phyloP scores from a whole-genome alignment of 1,139 yeast genomes.

The Blastobotrys serpentis region DNA sequence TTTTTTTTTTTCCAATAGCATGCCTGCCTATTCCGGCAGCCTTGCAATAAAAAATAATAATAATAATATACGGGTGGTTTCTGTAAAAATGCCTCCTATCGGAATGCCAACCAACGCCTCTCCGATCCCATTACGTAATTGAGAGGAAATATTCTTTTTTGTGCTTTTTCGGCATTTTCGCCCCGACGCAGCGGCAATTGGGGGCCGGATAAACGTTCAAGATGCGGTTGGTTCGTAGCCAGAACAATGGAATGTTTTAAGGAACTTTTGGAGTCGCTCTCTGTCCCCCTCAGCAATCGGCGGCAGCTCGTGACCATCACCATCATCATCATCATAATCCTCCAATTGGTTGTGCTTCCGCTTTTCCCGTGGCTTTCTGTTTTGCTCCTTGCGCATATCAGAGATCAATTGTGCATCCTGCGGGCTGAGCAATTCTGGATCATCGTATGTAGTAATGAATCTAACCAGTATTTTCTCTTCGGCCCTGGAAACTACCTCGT shows the following conservation, averaged over 20 bases:
- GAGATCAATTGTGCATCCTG: constrained; percentile 6
- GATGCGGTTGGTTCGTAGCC: background rate
- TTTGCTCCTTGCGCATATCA: background rate
- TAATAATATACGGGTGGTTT: too few species aligned
- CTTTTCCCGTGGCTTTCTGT: constrained; percentile 1
- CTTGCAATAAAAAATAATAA: too few species aligned
- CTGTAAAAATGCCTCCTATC: too few species aligned
- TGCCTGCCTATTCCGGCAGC: too few species aligned
- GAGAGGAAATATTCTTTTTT: too few species aligned
- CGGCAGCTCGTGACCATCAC: background rate
- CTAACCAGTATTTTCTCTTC: constrained; percentile 16
- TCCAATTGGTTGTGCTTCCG: background rate
- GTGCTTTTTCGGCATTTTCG: too few species aligned
- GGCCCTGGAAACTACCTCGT: constrained; percentile 9
- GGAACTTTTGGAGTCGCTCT: constrained; percentile 2
- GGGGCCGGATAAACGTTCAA: too few species aligned
- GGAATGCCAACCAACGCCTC: too few species aligned
- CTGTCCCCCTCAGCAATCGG: background rate
- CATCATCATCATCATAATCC: background rate
- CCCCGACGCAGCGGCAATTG: too few species aligned
- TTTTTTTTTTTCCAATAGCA: too few species aligned
- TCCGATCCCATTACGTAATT: too few species aligned
- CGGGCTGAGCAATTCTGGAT: constrained; percentile 2
- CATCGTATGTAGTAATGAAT: constrained; percentile 12
- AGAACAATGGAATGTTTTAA: constrained; percentile 2